Evolutionary conservation across 192 early-diverging fungal genomes (phyloP).

Genomic region (Thamnidium elegans): DNA sequence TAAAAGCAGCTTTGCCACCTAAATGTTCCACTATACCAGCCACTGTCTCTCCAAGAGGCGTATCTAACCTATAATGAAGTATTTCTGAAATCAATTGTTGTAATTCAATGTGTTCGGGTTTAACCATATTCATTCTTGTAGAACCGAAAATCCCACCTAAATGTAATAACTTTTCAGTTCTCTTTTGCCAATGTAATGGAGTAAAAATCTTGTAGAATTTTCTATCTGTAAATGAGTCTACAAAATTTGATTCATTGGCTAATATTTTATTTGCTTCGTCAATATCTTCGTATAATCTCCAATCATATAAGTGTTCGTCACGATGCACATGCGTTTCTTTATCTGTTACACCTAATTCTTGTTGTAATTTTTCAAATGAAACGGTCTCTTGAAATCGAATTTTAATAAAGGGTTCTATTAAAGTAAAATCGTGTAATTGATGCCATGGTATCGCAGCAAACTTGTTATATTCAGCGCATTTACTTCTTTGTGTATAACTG

Average conservation of each 20-base stretch:
- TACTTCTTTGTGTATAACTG: conserved; percentile 33
- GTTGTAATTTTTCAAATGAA: conserved; percentile 12
- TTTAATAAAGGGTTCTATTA: conserved; percentile 15
- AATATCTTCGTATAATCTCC: conserved; percentile 48
- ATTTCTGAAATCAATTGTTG: conserved; percentile 33
- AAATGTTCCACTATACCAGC: conserved; percentile 41
- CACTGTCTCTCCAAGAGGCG: conserved; percentile 39
- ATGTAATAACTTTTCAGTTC: conserved; percentile 42
- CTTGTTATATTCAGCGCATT: conserved; percentile 22
- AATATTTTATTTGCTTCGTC: conserved; percentile 19
- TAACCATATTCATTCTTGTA: conserved; percentile 34
- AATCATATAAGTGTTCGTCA: conserved; percentile 46
- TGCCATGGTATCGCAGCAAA: conserved; percentile 30
- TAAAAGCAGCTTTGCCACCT: conserved; percentile 41
- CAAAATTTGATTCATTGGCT: conserved; percentile 9
- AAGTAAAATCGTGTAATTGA: conserved; percentile 21
- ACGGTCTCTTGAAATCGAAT: conserved; percentile 8
- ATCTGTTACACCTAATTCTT: conserved; percentile 4
- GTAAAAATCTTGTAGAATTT: conserved; percentile 17
- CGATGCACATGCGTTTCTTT: conserved; percentile 40
- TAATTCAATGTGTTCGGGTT: conserved; percentile 36
- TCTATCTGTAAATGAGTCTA: conserved; percentile 22
- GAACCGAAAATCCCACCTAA: conserved; percentile 47
- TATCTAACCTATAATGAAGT: conserved; percentile 43
- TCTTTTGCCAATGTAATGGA: conserved; percentile 27